Conservation (phyloP, 305 asterid species). For the Fraxinus platypoda region DNA sequence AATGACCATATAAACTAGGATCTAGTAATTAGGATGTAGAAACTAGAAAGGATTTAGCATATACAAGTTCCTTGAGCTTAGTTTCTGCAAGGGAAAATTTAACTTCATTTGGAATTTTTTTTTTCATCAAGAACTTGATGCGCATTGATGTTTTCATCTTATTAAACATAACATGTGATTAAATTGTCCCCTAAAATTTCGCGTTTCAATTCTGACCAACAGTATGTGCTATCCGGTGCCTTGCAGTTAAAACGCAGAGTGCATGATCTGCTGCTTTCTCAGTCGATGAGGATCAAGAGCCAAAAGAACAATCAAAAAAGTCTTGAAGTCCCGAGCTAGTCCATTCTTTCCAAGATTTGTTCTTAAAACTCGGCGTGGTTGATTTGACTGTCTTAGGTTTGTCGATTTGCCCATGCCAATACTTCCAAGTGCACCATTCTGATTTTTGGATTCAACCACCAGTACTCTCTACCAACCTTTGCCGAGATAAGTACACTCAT, state of each 20-base stretch:
- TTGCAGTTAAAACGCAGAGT: constrained; percentile 69
- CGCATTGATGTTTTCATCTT: background rate
- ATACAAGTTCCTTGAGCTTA: background rate
- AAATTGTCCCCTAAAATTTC: background rate
- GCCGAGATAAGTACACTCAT: no score
- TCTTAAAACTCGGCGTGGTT: background rate
- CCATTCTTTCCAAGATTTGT: background rate
- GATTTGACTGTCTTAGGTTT: background rate
- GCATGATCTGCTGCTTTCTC: constrained; percentile 66
- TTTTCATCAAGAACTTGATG: background rate
- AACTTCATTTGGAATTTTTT: background rate
- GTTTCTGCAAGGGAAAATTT: background rate
- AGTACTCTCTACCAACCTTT: no score
- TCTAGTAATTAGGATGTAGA: background rate
- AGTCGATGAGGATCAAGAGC: constrained; percentile 48
- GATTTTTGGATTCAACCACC: no score
- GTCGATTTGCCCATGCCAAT: no score
- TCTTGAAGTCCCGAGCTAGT: constrained; percentile 23
- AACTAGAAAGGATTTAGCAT: background rate
- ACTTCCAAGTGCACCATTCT: no score
- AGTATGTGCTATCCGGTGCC: background rate
- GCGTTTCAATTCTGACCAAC: constrained; percentile 9
- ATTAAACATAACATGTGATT: background rate
- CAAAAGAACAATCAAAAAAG: constrained; percentile 34
- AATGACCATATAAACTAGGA: background rate